Evolutionary conservation across 305 asterid genomes (phyloP), one percentile per base, ranked within the genome.

Genomic region (Salvia sclarea): DNA sequence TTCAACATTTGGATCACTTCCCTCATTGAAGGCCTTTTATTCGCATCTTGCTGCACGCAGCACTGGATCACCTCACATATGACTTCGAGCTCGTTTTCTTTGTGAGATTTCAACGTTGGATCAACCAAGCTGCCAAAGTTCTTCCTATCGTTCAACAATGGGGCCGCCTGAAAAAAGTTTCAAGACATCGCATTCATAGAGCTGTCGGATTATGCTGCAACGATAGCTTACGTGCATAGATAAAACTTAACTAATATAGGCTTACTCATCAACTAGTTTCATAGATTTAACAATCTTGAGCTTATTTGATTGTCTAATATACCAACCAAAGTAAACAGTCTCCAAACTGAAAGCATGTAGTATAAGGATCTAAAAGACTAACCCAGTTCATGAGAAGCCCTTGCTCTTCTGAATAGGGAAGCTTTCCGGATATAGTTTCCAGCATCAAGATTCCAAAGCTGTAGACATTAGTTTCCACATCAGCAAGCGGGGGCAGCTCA

Each of bases 361-460:
- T 17, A 8, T 0, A 11, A 64, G 5, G 45, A 21, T 35, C 5
- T 11, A 21, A 5, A 30, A 16, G 24, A 52, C 66, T 20, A 50
- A 94, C 99, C 98, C 87, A 86, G 33, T 81, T 70, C 31, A 83
- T 41, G 57, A 91, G 80, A 68, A 75, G 55, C 37, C 88, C 80
- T 43, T 84, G 79, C 64, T 86, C 96, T 31, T 82, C 87, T 3
- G 96, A 82, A 77, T 71, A 62, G 5, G 86, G 88, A 16, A 75
- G 87, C 81, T 70, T 91, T 43, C 95, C 98, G 13, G 96, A 76
- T 28, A 94, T 79, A 10, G 75, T 74, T 82, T 94, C 99, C 13
- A 94, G 91, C 85, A 94, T 64, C 75, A 94, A 58, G 38, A 91
- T 25, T 21, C 99, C 97, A 25, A 91, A 91, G 70, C 82, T 73